These are phyloP conservation scores for Xylaria sp. DNA, from an alignment of 2,329 filamentous ascomycete species.

Conservation along the genomic window DNA sequence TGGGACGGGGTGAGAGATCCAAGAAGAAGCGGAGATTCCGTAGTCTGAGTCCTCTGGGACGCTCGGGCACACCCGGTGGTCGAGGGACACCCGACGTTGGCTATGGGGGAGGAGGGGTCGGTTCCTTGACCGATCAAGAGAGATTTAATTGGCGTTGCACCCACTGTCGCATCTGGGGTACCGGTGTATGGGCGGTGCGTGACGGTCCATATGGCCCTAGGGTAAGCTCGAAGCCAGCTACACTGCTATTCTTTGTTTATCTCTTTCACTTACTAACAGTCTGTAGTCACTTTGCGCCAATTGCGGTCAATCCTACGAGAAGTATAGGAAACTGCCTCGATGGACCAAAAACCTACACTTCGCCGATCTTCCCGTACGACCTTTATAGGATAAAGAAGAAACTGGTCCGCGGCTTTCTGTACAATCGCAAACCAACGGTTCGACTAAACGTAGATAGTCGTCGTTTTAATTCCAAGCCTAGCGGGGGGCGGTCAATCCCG, in stretches of 20 bases:
- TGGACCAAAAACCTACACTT: conserved; percentile 78
- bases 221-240: conserved; percentile 62
- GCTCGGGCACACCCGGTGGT: conserved; percentile 73
- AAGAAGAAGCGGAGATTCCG: conserved; percentile 96
- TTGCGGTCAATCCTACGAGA: conserved; percentile 89
- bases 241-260: neutral
- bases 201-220: conserved; percentile 88
- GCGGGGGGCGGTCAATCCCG: conserved; percentile 6
- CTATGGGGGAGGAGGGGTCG: conserved; percentile 74
- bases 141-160: conserved; percentile 85
- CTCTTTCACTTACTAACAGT: conserved; percentile 32
- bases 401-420: neutral
- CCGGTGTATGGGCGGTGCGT: conserved; percentile 92
- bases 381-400: conserved; percentile 25
- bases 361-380: conserved; percentile 35
- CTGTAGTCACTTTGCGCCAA: conserved; percentile 87
- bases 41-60: conserved; percentile 83
- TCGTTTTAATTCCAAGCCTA: neutral
- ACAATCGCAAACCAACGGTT: neutral
- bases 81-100: conserved; percentile 85
- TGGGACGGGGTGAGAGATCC: conserved; percentile 90
- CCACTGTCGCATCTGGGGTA: conserved; percentile 89
- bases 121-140: conserved; percentile 79
- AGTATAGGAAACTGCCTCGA: conserved; percentile 82
- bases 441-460: neutral